These are phyloP conservation scores for Salix brachista DNA, from an alignment of 345 rosid genomes.

Conservation along the genomic window DNA sequence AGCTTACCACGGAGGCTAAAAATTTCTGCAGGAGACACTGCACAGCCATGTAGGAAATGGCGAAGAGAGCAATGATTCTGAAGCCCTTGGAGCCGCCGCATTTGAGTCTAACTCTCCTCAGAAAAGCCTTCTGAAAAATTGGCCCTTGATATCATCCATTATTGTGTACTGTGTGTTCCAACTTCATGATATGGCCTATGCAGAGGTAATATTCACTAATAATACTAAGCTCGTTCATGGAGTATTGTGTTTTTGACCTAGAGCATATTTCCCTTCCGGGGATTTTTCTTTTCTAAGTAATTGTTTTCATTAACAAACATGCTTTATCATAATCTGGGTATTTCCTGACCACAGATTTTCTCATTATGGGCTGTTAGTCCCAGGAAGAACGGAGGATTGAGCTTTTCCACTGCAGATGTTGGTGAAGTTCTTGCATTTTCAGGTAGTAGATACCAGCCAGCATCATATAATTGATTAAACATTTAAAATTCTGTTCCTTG, in stretches of 20 bases:
- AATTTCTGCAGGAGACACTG: conserved; percentile 41
- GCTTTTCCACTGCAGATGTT: conserved; percentile 41
- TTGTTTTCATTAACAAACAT: not conserved
- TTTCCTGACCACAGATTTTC: conserved; percentile 34
- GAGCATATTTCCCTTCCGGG: not conserved
- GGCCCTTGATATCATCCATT: conserved; percentile 49
- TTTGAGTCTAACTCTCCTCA: conserved; percentile 5
- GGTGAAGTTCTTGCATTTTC: conserved; percentile 56
- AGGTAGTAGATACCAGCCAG: conserved; percentile 24
- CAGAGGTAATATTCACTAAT: conserved; percentile 27
- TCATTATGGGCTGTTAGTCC: conserved; percentile 59
- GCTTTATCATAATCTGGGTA: not conserved
- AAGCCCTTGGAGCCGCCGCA: conserved; percentile 9
- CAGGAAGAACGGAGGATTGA: conserved; percentile 40
- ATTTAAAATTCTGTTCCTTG: not conserved
- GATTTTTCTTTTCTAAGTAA: not conserved
- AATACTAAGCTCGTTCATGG: not conserved
- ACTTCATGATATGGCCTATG: conserved; percentile 55
- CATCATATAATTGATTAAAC: not conserved
- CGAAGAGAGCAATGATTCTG: conserved; percentile 12
- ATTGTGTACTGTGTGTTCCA: conserved; percentile 42
- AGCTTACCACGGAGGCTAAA: not conserved
- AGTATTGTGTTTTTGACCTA: not conserved
- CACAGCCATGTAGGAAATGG: conserved; percentile 32
- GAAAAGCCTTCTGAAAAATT: conserved; percentile 37